These are phyloP conservation scores for Ogataea naganishii DNA, from an alignment of 805 yeast genomes.

Conservation along the genomic window DNA sequence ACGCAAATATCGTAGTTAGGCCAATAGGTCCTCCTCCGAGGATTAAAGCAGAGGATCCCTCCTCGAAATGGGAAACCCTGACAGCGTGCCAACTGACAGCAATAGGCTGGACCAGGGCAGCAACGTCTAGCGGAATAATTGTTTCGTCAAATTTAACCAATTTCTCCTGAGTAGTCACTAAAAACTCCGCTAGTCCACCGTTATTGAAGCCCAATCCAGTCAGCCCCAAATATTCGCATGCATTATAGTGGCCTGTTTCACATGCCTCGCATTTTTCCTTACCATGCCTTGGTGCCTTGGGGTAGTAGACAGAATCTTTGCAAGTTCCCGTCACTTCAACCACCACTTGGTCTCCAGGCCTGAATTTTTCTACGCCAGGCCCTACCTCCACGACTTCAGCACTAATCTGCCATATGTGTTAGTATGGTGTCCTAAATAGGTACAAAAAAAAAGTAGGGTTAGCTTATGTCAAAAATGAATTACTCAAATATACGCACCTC, in stretches of 20 bases:
- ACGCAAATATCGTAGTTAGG: conserved; percentile 38
- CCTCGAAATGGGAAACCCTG: conserved; percentile 30
- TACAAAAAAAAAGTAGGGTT: conserved; percentile 3
- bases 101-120: conserved; percentile 49
- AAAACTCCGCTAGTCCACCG: conserved; percentile 40
- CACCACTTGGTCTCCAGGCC: conserved; percentile 39
- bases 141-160: conserved; percentile 28
- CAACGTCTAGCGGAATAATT: conserved; percentile 38
- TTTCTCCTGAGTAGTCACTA: conserved; percentile 30
- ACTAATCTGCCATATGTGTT: conserved; percentile 7
- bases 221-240: conserved; percentile 39
- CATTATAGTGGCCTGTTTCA: conserved; percentile 39
- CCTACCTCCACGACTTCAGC: conserved; percentile 42
- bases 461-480: conserved; percentile 5
- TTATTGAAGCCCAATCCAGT: conserved; percentile 48
- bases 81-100: conserved; percentile 56
- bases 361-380: conserved; percentile 27
- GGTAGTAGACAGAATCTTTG: conserved; percentile 26
- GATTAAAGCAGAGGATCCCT: conserved; percentile 37
- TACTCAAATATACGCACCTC: conserved; percentile 24
- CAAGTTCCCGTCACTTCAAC: conserved; percentile 42
- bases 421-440: too few relatives aligned
- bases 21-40: conserved; percentile 53
- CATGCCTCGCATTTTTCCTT: conserved; percentile 37
- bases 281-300: conserved; percentile 8